phyloP scores from a whole-genome alignment of 768 basidiomycete species.

The Termitomyces sp. region DNA sequence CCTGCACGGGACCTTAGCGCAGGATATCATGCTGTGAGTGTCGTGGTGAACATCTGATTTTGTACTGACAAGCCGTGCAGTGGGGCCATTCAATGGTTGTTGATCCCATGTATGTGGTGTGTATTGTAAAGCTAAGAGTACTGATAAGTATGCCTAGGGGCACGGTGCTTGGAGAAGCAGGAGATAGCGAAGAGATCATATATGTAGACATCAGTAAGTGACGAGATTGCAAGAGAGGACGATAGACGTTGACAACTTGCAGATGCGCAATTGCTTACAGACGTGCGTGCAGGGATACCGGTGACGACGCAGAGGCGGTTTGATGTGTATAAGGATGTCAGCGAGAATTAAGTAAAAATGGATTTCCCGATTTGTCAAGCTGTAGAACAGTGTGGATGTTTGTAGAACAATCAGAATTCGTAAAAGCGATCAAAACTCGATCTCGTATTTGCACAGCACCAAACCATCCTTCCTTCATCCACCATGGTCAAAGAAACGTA shows the following conservation, averaged over 20 bases:
- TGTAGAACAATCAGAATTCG: slow-evolving; percentile 36
- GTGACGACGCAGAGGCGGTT: slow-evolving; percentile 90
- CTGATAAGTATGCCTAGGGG: slow-evolving; percentile 44
- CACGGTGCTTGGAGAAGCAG: slow-evolving; percentile 64
- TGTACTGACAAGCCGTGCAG: slow-evolving; percentile 27
- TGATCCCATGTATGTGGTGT: slow-evolving; percentile 72
- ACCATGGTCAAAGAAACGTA: slow-evolving; percentile 72
- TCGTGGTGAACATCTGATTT: background rate
- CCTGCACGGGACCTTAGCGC: slow-evolving; percentile 82
- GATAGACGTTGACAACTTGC: background rate
- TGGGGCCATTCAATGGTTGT: slow-evolving; percentile 90
- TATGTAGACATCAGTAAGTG: slow-evolving; percentile 76
- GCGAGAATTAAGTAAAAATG: slow-evolving; percentile 9
- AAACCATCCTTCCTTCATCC: slow-evolving; percentile 15
- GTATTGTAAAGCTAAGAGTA: background rate
- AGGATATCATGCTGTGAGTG: slow-evolving; percentile 80
- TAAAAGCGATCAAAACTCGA: slow-evolving; percentile 23
- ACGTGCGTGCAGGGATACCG: slow-evolving; percentile 78
- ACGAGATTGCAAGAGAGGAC: background rate
- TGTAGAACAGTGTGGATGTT: slow-evolving; percentile 36
- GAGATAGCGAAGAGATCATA: slow-evolving; percentile 72
- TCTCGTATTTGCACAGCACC: slow-evolving; percentile 8
- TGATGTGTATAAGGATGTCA: slow-evolving; percentile 85
- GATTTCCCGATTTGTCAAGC: slow-evolving; percentile 31
- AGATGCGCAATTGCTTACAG: slow-evolving; percentile 51